Evolutionary conservation across 1,139 yeast species (phyloP), one percentile per base, ranked within the genome.

Genomic region (Kurtzmaniella quercitrusa): DNA sequence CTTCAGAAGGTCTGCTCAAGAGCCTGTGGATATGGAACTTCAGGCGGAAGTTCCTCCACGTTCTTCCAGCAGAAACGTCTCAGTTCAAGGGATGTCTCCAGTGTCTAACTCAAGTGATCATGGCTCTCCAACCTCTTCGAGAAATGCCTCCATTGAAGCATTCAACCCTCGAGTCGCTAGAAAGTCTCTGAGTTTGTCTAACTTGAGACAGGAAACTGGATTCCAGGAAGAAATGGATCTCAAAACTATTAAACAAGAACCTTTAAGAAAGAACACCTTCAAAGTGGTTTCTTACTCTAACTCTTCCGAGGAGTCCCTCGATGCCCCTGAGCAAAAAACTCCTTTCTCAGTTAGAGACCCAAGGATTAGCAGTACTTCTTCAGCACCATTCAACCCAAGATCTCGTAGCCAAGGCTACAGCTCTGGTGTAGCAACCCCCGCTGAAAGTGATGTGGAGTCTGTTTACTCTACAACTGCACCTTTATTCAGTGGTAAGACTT

Each of bases 1-100:
- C 1, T 73, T 73, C 57, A 70, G 78, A 63, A 66, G 77, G 59
- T 63, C 65, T 43, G 59, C 59, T 29, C 61, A 59, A 40, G 53
- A 52, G 40, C 50, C 55, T 15, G 52, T 57, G 12, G 46, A 48
- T 25, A 31, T 50, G n/a, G 59, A 58, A 34, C 37, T 44, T 10
- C 43, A 42, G 40, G 43, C 45, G 8, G 31, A 37, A 40, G 15
- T 25, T 12, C 39, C 42, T 16, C 34, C 23, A 16, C 31, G 38
- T 25, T 12, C 34, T 14, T 23, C 21, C 9, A 21, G n/a, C 15
- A 37, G 39, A 15, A 18, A 10, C n/a, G 9, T 5, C 16, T 11
- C 15, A 5, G 16, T n/a, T 14, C 15, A 12, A 17, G 25, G 11
- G 10, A 31, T 15, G 12, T 29, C 36, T 17, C 34, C 34, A 31